Evolutionary conservation across 148 eudicot species (phyloP), one percentile per base, ranked within the genome.

Genomic region (Dysphania ambrosioides): DNA sequence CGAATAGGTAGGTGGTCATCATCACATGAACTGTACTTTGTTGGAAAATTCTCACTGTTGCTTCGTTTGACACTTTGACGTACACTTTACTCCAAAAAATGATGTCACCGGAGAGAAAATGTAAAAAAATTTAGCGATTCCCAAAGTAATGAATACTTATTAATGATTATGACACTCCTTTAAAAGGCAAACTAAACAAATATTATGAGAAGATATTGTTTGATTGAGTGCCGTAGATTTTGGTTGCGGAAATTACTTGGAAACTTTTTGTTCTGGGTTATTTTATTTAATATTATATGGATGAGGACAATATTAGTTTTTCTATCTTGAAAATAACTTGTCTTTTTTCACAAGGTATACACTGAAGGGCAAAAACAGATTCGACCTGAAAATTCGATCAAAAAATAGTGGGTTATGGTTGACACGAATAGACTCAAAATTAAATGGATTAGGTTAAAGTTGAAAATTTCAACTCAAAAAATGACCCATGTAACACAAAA

Each of bases 21-120:
- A 67, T 75, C 78, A 75, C 71, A 70, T 75, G 82, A 64, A 30
- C 38, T 35, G 65, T 75, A 56, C 51, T 71, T 64, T 65, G 66
- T 41, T 75, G 72, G 74, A 55, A 66, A 70, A 65, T 51, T 64
- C 30, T 12, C 57, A 53, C 35, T 26, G 53, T 35, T 57, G 5
- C 71, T 57, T 65, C 65, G 68, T 23, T 80, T 80, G 65, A 63
- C 78, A 56, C 71, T 23, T 80, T 80, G 65, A 63, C 78, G 64
- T 77, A 77, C 23, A 77, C 64, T 77, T 77, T 71, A 77, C 80
- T 70, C 18, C 51, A 77, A 18, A 27, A 51, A 71, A 27, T 77
- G 75, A 77, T 78, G 75, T 78, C 71, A 71, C 24, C 11, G 2
- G 11, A 41, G 6, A 58, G 23, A 68, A 13, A 59, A 69, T 76